Conservation (phyloP, 2,329 filamentous ascomycete genomes). For the Polychaeton citri region DNA sequence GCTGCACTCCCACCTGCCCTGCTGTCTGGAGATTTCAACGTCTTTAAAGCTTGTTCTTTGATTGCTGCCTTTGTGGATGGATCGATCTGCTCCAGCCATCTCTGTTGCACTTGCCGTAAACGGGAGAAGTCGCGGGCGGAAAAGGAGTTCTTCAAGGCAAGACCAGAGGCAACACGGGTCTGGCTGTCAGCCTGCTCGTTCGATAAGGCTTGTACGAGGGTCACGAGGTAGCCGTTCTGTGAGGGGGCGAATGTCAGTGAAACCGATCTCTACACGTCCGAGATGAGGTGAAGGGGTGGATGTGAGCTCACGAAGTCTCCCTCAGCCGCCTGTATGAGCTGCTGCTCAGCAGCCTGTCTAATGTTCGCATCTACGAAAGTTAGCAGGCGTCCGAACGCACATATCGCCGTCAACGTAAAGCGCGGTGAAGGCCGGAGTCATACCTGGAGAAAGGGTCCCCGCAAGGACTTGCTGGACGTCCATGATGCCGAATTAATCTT, state of each 20-base stretch:
- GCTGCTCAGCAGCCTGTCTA: slow-evolving; percentile 84
- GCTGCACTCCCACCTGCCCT: slow-evolving; percentile 81
- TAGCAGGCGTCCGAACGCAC: slow-evolving; percentile 4
- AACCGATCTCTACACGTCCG: background rate
- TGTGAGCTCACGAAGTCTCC: slow-evolving; percentile 70
- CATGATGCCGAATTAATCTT: slow-evolving; percentile 53
- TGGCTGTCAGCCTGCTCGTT: slow-evolving; percentile 73
- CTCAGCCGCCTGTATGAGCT: slow-evolving; percentile 83
- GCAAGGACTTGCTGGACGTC: slow-evolving; percentile 97
- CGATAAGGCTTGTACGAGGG: slow-evolving; percentile 84
- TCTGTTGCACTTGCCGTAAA: slow-evolving; percentile 78
- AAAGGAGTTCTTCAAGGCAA: slow-evolving; percentile 97
- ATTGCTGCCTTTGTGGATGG: slow-evolving; percentile 72
- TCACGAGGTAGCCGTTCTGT: slow-evolving; percentile 82
- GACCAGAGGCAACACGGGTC: slow-evolving; percentile 86
- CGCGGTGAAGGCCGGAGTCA: slow-evolving; percentile 19
- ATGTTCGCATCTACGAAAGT: slow-evolving; percentile 63
- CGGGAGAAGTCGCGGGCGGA: slow-evolving; percentile 79
- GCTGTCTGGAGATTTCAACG: slow-evolving; percentile 63
- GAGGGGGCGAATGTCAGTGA: slow-evolving; percentile 7
- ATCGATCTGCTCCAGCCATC: slow-evolving; percentile 81
- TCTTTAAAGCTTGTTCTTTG: slow-evolving; percentile 82
- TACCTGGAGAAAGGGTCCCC: slow-evolving; percentile 91
- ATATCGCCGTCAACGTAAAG: slow-evolving; percentile 5
- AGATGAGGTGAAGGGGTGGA: slow-evolving; percentile 14